Evolutionary conservation across 352 stramenopile species (phyloP).

Genomic region (Globisporangium irregulare): DNA sequence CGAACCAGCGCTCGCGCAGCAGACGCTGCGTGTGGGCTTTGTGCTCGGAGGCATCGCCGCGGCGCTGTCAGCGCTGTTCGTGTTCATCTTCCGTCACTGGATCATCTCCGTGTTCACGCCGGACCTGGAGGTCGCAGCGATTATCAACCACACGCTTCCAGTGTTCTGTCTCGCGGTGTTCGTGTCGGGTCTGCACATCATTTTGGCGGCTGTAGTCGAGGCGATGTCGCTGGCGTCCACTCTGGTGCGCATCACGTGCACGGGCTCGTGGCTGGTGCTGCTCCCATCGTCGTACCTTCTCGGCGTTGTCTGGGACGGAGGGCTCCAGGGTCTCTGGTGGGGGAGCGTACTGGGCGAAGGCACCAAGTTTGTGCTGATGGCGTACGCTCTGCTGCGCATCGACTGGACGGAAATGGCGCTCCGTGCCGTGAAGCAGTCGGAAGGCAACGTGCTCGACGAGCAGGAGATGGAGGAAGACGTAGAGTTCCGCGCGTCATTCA

Average conservation of each 20-base stretch:
- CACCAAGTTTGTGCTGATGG: slow-evolving; percentile 72
- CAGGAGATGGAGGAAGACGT: slow-evolving; percentile 68
- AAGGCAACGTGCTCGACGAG: slow-evolving; percentile 45
- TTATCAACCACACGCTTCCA: slow-evolving; percentile 56
- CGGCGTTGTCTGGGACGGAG: slow-evolving; percentile 45
- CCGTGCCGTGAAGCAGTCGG: slow-evolving; percentile 59
- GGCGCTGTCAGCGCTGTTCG: slow-evolving; percentile 44
- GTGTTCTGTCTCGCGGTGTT: slow-evolving; percentile 75
- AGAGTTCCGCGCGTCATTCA: slow-evolving; percentile 48
- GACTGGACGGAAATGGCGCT: slow-evolving; percentile 71
- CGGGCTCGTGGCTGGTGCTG: slow-evolving; percentile 71
- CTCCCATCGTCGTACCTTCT: slow-evolving; percentile 58
- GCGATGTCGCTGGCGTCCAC: slow-evolving; percentile 76
- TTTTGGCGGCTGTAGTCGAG: slow-evolving; percentile 73
- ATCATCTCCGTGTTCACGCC: slow-evolving; percentile 70
- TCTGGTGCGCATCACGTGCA: slow-evolving; percentile 64
- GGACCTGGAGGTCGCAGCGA: slow-evolving; percentile 41
- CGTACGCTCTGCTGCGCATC: slow-evolving; percentile 48
- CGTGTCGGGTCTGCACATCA: slow-evolving; percentile 73
- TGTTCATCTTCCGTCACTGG: slow-evolving; percentile 43
- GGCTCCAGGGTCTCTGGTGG: slow-evolving; percentile 71
- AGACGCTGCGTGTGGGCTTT: slow-evolving; percentile 62
- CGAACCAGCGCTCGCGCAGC: slow-evolving; percentile 47
- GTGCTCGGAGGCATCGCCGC: slow-evolving; percentile 54
- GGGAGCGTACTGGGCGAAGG: slow-evolving; percentile 66